Base-by-base conservation (phyloP, 257 asterid genomes). In the Ligustrum vulgare region DNA sequence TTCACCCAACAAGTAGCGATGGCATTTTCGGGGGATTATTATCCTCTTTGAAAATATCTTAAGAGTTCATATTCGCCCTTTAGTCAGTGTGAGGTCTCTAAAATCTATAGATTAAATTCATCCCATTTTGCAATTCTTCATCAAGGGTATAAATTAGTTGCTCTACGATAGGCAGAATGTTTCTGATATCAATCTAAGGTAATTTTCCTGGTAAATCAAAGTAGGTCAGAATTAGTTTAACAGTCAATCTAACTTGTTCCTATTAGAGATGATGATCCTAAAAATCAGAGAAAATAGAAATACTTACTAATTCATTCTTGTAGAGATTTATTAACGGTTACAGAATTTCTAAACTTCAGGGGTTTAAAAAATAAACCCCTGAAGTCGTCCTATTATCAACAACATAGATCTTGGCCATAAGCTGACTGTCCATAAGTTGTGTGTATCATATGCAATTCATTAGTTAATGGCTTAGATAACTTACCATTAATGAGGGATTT, bases 401-500 rank as follows among this genome's bases (percentile, higher is more conserved):
- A 51, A 51, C 62, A n/a, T 51, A n/a, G 20, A n/a, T 51, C 62
- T 51, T 51, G 5, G 16, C 47, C 16, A 41, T 11, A 41, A 41
- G 15, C 16, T 41, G 47, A 11, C 16, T 16, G 62, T 18, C 25
- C 25, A 51, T 7, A n/a, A 51, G 25, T 25, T n/a, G 28, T 1
- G 8, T 51, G 23, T 2, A 15, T 45, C 62, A 51, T 7, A 11
- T 16, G 62, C 25, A 51, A n/a, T 51, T 16, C 62, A 51, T 7
- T 16, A 49, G 56, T 12, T 71, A 39, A 49, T 10, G 51, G 56
- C 22, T 8, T 18, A 70, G 39, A 70, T 23, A 75, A 66, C 90
- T 87, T 85, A 89, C 93, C 80, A 65, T 75, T 81, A 90, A 74
- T 73, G 88, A 71, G 87, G 87, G 75, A 94, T 88, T 85, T 84